Evolutionary conservation across 768 basidiomycete species (phyloP), one percentile per base, ranked within the genome.

Genomic region (Panaeolus papilionaceus): DNA sequence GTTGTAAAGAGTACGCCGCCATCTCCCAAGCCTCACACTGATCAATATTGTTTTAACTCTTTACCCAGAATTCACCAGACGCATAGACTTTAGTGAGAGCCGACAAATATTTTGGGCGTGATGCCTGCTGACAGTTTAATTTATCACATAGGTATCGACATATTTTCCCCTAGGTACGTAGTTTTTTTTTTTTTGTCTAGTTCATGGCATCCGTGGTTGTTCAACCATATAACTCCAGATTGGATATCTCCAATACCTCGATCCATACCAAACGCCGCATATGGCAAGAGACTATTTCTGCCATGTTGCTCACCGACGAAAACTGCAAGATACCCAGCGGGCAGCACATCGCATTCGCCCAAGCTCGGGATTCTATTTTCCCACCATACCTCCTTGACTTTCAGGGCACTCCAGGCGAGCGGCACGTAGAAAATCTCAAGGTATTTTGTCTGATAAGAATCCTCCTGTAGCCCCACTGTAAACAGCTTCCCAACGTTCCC

Each of bases 371-470:
- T 66, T 80, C 80, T 0, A 85, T 86, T 62, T 90, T 84, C 74
- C 88, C 92, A 3, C 92, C 93, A 0, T 93, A 91, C 74, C 81
- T 94, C 0, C 77, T 93, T 28, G 74, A 83, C 54, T 94, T 93
- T 71, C 65, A 74, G 14, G 90, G 89, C 3, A 83, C 84, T 1
- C 88, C 89, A 0, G 89, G 83, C 11, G 93, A 93, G 74, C 78
- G 93, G 68, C 90, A 92, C 67, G 87, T 88, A 0, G 93, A 94
- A 75, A 92, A 93, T 72, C 77, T 94, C 64, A 93, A 93, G 85
- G 92, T 90, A 58, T 33, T 28, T 33, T 33, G 33, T 5, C 26
- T 38, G 61, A 6, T 58, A n/a, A 11, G 20, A 2, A 33, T 7
- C 12, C 4, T 58, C 28, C 33, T 33, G 23, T 58, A 20, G 4